Base-by-base conservation (phyloP, 257 asterid species). In the Solanum virginianum region DNA sequence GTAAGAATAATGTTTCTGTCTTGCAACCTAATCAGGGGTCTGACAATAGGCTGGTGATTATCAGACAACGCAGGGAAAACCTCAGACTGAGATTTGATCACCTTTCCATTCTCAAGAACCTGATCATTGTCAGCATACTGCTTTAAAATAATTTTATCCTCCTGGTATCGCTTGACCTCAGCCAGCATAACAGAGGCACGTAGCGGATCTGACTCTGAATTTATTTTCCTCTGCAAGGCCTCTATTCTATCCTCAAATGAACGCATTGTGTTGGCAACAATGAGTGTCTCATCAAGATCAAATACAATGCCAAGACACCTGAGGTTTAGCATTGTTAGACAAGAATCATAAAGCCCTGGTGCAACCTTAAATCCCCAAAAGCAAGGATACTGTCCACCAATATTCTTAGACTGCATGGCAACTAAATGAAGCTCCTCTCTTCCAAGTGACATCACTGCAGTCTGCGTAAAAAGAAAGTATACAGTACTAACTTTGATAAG, bases 251-350 rank as follows among this genome's bases (percentile, higher is more conserved):
- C 99, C 90, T 96, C 99, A 88, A 96, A 96, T 8, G 99, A 96
- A 14, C 98, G 94, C 98, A 96, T 90, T 74, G 99, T 96, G 87
- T 96, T 96, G 80, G 99, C 98, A 51, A 96, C 99, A 80, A 94
- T 88, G 60, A 96, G 97, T n/a, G 99, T 96, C 91, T 96, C 99
- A 81, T 96, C 99, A 71, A 96, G 98, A 92, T 96, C 99, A 89
- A 96, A 96, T 55, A 96, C 98, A 65, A 96, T 95, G 88, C 97
- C 98, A 56, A 96, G 98, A 86, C 99, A 96, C 91, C 99, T 92
- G 80, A 93, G 97, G 88, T 96, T 95, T 88, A 96, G 91, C 97
- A 96, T 91, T 89, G 91, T 92, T 87, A 96, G 95, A 91, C 98
- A 94, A 81, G 97, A 96, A 86, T 88, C 87, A 88, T 95, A 95